Conservation (phyloP, 148 eudicot species). For the Rhododendron williamsianum region DNA sequence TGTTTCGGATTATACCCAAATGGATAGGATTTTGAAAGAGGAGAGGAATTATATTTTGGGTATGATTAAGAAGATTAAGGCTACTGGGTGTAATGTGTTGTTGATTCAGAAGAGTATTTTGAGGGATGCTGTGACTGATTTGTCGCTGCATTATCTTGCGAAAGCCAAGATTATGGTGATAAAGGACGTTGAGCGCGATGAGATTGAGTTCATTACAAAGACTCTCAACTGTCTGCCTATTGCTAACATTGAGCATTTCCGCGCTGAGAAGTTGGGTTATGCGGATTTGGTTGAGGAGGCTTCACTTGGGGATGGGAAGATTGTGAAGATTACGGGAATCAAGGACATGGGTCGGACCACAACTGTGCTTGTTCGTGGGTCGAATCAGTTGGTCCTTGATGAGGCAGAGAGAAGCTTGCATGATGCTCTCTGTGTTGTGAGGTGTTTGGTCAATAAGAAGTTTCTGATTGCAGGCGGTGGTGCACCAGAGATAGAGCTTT, state of each 20-base stretch:
- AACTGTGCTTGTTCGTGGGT: conserved; percentile 87
- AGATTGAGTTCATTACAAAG: conserved; percentile 96
- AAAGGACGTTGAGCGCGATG: conserved; percentile 94
- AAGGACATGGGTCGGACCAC: conserved; percentile 91
- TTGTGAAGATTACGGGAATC: conserved; percentile 86
- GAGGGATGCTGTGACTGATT: conserved; percentile 94
- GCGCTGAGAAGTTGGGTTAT: conserved; percentile 79
- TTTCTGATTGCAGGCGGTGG: conserved; percentile 98
- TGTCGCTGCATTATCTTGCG: conserved; percentile 89
- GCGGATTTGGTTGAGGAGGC: conserved; percentile 92
- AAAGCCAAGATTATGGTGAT: conserved; percentile 95
- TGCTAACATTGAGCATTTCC: conserved; percentile 88
- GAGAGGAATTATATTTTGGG: conserved; percentile 90
- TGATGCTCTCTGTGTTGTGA: conserved; percentile 95
- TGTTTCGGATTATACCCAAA: conserved; percentile 85
- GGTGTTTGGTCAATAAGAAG: conserved; percentile 87
- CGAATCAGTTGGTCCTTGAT: conserved; percentile 82
- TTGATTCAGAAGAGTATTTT: conserved; percentile 96
- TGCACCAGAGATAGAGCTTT: conserved; percentile 92
- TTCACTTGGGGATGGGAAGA: conserved; percentile 74
- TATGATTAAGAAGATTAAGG: conserved; percentile 94
- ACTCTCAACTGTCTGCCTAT: conserved; percentile 89
- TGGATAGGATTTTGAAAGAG: conserved; percentile 94
- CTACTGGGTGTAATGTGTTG: conserved; percentile 87
- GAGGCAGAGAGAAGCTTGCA: conserved; percentile 98